These are phyloP conservation scores for Auriscalpium microsporum DNA, from an alignment of 768 basidiomycete species.

Conservation along the genomic window DNA sequence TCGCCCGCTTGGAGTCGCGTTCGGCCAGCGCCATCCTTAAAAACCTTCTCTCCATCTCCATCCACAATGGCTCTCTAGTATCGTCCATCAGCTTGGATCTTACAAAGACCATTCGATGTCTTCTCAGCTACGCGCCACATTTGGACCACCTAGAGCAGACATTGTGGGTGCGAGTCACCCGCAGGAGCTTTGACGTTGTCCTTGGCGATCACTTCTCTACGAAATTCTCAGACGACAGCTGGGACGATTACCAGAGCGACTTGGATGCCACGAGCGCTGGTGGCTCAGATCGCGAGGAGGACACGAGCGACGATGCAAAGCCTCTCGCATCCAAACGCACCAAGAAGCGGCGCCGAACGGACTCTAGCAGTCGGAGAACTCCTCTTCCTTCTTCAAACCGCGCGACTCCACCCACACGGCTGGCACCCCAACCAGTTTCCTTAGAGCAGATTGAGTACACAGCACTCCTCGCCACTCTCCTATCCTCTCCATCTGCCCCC, in stretches of 20 bases:
- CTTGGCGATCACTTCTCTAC: constrained; percentile 47
- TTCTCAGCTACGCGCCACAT: constrained; percentile 66
- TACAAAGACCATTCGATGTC: constrained; percentile 60
- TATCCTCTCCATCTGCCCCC: constrained; percentile 51
- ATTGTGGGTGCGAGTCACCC: constrained; percentile 60
- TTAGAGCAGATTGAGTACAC: constrained; percentile 67
- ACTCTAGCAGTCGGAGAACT: neutral
- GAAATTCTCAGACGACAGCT: constrained; percentile 25
- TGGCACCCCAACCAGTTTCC: constrained; percentile 25
- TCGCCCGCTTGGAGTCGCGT: constrained; percentile 45
- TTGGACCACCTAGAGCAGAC: constrained; percentile 62
- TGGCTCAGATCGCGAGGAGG: constrained; percentile 25
- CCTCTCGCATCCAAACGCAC: constrained; percentile 15
- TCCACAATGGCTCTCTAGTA: constrained; percentile 45
- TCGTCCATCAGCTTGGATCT: constrained; percentile 69
- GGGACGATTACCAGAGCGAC: constrained; percentile 17
- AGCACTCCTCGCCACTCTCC: constrained; percentile 50
- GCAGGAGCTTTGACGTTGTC: constrained; percentile 70
- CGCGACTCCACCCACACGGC: constrained; percentile 13
- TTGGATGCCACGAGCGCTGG: constrained; percentile 25
- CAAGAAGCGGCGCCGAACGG: constrained; percentile 30
- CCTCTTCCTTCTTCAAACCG: constrained; percentile 4
- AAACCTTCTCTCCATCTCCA: constrained; percentile 56
- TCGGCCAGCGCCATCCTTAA: constrained; percentile 49
- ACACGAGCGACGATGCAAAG: constrained; percentile 16